Evolutionary conservation across 2,329 filamentous ascomycete genomes (phyloP).

Genomic region (Paramyrothecium roridum): DNA sequence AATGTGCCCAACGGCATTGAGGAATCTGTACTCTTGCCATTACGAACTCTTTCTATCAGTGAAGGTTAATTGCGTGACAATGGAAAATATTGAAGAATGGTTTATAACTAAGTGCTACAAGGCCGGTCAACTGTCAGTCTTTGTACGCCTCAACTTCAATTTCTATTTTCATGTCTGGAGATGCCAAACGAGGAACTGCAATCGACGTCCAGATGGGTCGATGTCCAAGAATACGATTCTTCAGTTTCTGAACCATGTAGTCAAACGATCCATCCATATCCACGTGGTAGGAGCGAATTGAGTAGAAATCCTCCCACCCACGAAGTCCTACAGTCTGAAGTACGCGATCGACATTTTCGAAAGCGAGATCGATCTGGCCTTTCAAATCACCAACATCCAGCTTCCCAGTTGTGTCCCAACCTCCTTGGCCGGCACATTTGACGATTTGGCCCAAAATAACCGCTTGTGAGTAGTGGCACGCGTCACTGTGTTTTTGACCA

Average conservation of each 20-base stretch:
- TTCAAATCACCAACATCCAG: slow-evolving; percentile 8
- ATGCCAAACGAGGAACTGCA: slow-evolving; percentile 10
- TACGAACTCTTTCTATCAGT: too few species aligned
- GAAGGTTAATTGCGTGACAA: too few species aligned
- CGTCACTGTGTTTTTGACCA: too few species aligned
- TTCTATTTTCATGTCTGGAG: slow-evolving; percentile 15
- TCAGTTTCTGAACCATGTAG: slow-evolving; percentile 2
- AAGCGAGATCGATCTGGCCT: slow-evolving; percentile 10
- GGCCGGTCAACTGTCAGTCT: too few species aligned
- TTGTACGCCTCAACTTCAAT: slow-evolving; percentile 16
- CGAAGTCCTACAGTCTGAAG: slow-evolving; percentile 16
- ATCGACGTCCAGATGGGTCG: not conserved
- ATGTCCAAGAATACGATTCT: too few species aligned
- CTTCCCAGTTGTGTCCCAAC: slow-evolving; percentile 12
- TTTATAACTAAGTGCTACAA: too few species aligned
- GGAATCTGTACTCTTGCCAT: too few species aligned
- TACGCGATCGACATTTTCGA: slow-evolving; percentile 18
- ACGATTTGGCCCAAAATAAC: slow-evolving; percentile 17
- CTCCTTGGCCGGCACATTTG: slow-evolving; percentile 19
- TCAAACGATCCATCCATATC: slow-evolving; percentile 13
- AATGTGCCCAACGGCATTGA: too few species aligned
- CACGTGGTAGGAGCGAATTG: slow-evolving; percentile 17
- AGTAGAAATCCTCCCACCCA: slow-evolving; percentile 23
- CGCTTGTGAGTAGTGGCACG: slow-evolving; percentile 17
- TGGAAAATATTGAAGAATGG: too few species aligned